Base-by-base conservation (phyloP, 1,284 basidiomycete species). In the Fomitopsis schrenkii region DNA sequence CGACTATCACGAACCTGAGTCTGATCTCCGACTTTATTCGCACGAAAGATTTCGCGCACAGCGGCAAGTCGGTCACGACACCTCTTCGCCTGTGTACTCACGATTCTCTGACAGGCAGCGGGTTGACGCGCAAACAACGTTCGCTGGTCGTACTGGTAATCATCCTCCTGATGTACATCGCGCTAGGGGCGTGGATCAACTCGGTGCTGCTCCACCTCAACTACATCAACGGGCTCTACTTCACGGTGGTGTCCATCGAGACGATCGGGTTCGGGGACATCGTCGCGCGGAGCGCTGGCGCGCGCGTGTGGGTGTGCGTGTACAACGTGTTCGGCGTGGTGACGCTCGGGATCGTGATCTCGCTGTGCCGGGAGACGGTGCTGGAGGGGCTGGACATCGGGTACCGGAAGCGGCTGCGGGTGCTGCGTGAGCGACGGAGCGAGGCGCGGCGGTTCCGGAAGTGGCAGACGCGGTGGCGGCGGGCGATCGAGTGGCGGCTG, bases 201-300 rank as follows among this genome's bases (percentile, higher is more conserved):
- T 80, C 83, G 10, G 77, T 85, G 59, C 75, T 92, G n/a, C 75
- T 90, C 44, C 59, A 79, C 3, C 79, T 88, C 41, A 72, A 77
- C 28, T 93, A 90, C 72, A 83, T 93, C 68, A 79, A 91, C 66
- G 86, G 83, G 1, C 74, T 90, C 38, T 90, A 88, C 69, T 90
- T 90, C 69, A 85, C 87, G 5, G 77, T 90, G 30, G 85, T 86
- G 6, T 82, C 87, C 4, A 86, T 91, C 57, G 84, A 90, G 70
- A 89, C 88, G 2, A 85, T 94, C 41, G 92, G 92, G 0, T 93
- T 94, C 68, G 93, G 93, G 10, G 92, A 94, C 70, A 86, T 93
- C 52, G 72, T 77, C 4, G 88, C 90, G 0, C 60, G 60, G 6
- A 76, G 75, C 0, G 74, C 81, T 2, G 78, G 77, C 1, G 76